These are phyloP conservation scores for Vitis vinifera DNA, from an alignment of 164 flowering plant genomes.

Conservation along the genomic window ASM3070453v1 NC_081817.1:5886001-5886500, in stretches of 20 bases:
- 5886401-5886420: background rate
- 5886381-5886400: background rate
- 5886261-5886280: background rate
- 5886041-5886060: background rate
- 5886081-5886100: no score
- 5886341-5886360: no score
- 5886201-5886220: no score
- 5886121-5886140: no score
- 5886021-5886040: conserved; percentile 94
- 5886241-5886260: no score
- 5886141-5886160: no score
- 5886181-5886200: no score
- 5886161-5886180: no score
- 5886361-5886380: background rate
- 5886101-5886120: no score
- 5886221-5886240: no score
- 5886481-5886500: background rate
- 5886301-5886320: background rate
- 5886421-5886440: background rate
- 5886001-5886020: conserved; percentile 82
- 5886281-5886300: background rate
- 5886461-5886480: no score
- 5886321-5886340: background rate
- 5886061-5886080: background rate
- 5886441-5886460: background rate